Percentiles rank a stretch among this genome's conserved stretches.
Evolutionary conservation across 257 asterid genomes (phyloP).

Genomic region (Anisodus acutangulus): DNA sequence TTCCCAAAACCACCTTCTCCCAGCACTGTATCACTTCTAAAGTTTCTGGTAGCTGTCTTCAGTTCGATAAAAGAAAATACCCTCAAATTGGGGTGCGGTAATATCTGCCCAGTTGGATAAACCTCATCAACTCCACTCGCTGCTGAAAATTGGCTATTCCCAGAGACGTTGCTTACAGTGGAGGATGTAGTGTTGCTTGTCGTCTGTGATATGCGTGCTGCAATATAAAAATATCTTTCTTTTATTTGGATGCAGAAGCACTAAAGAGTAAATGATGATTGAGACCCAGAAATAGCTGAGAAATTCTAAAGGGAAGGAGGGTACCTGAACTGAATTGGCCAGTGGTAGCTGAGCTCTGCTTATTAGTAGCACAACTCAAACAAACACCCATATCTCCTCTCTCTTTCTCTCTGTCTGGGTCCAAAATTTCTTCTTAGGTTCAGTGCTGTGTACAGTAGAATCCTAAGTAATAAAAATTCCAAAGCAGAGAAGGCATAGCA

Average conservation of each 20-base stretch:
- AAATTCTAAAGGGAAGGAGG: no score
- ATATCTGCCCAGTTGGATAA: slow-evolving; percentile 48
- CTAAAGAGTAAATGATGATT: no score
- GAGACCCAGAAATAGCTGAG: no score
- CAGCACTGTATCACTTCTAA: slow-evolving; percentile 68
- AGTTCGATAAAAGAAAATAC: slow-evolving; percentile 65
- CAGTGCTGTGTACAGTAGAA: not conserved
- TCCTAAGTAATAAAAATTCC: not conserved
- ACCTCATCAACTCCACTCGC: slow-evolving; percentile 37
- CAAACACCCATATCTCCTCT: slow-evolving; percentile 30
- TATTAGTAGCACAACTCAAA: slow-evolving; percentile 18
- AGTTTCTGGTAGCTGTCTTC: slow-evolving; percentile 68
- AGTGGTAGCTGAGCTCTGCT: slow-evolving; percentile 25
- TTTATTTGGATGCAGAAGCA: not conserved
- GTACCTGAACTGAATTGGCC: slow-evolving; percentile 23
- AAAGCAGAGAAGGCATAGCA: not conserved
- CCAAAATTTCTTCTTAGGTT: not conserved
- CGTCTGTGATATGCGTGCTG: slow-evolving; percentile 48
- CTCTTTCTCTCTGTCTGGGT: not conserved
- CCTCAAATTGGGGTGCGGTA: slow-evolving; percentile 65
- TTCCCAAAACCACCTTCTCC: slow-evolving; percentile 98
- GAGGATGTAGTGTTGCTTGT: slow-evolving; percentile 35
- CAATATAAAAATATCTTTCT: slow-evolving; percentile 13
- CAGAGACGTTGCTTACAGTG: slow-evolving; percentile 37
- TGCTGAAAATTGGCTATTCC: slow-evolving; percentile 44